A percentile compares a stretch with the other conserved stretches of the same genome.
Evolutionary conservation across 2,329 filamentous ascomycete species (phyloP).

Genomic region (Thermomyces lanuginosus): DNA sequence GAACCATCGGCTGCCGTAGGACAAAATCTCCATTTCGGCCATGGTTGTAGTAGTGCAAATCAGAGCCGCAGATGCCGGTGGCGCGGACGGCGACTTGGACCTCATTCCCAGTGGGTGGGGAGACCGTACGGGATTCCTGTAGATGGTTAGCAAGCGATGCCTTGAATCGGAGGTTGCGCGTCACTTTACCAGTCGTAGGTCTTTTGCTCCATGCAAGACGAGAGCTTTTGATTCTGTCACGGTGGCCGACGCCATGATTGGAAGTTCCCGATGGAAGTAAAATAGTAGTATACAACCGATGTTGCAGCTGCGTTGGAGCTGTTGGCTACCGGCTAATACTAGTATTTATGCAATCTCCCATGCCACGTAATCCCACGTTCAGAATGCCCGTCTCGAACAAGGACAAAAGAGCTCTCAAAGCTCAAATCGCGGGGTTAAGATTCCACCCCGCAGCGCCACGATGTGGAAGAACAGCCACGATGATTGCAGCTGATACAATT

Average conservation of each 20-base stretch:
- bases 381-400: too few species aligned
- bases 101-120: constrained; percentile 35
- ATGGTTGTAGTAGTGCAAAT: constrained; percentile 73
- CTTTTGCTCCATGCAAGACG: constrained; percentile 46
- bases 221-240: constrained; percentile 18
- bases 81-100: constrained; percentile 48
- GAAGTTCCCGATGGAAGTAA: too few species aligned
- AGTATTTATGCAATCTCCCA: too few species aligned
- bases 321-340: too few species aligned
- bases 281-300: neutral
- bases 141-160: constrained; percentile 1
- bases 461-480: too few species aligned
- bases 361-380: too few species aligned
- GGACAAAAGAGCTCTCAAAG: too few species aligned
- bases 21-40: constrained; percentile 77
- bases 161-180: neutral
- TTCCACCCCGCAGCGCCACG: too few species aligned
- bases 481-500: too few species aligned
- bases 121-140: constrained; percentile 38
- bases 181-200: constrained; percentile 39
- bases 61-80: constrained; percentile 55
- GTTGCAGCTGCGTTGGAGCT: too few species aligned
- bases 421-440: too few species aligned
- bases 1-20: constrained; percentile 63
- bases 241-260: constrained; percentile 6